Base-by-base conservation (phyloP, 2,329 filamentous ascomycete species). In the Hymenoscyphus scutula region DNA sequence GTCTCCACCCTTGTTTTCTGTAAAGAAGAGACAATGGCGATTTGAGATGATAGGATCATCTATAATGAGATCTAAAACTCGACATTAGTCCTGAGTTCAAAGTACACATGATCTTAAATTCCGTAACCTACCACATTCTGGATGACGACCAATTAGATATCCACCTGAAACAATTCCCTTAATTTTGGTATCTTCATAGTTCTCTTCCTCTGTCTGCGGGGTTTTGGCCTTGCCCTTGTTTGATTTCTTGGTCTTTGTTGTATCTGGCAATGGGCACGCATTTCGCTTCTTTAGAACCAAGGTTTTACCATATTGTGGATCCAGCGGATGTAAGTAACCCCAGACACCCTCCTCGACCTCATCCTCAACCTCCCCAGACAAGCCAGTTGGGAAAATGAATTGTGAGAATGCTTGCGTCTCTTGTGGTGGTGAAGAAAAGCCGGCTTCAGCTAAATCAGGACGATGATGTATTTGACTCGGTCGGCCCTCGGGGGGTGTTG, bases 81-180 rank as follows among this genome's bases (percentile, higher is more conserved):
- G 15, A 30, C 37, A 29, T 38, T 45, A 60, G 58, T 59, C 27
- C n/a, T 23, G 25, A 60, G n/a, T 32, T 58, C n/a, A n/a, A 53
- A 56, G 17, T 58, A 51, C 23, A 45, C 48, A 19, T 34, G 11
- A 41, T 17, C 29, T n/a, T n/a, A 32, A 53, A 63, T 51, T 57
- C 29, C 57, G 27, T 15, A 59, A 82, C 90, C 74, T 82, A 94
- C 90, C 92, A 76, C 95, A 98, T 77, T 99, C 95, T 2, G 90
- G 89, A 78, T 99, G 95, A 67, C 95, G 85, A 41, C 95, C 95
- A 66, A 99, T 89, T 60, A 99, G 78, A 74, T 96, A 99, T 32
- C 95, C 95, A 48, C 90, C 89, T 0, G 92, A 88, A 15, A 89
- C 82, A 23, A 86, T 78, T 6, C 83, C 85, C 66, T 82, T 81